These are phyloP conservation scores for Colletotrichum echinochloae DNA, from an alignment of 2,329 filamentous ascomycete genomes.

Conservation along the genomic window DNA sequence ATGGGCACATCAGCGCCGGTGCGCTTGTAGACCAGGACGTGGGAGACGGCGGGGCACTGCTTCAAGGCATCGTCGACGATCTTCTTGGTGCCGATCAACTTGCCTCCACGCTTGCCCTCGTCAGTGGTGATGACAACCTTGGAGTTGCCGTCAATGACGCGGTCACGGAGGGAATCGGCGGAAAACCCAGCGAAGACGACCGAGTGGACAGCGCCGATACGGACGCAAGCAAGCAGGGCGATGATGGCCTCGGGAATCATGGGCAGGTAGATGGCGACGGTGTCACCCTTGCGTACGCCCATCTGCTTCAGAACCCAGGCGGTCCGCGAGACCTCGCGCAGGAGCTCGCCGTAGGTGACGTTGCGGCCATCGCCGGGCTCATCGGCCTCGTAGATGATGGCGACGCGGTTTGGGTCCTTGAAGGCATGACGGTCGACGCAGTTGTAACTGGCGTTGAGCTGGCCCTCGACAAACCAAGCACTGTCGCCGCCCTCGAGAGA, in stretches of 20 bases:
- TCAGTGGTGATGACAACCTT: slow-evolving; percentile 97
- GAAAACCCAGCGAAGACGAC: slow-evolving; percentile 99
- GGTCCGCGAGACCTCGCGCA: slow-evolving; percentile 89
- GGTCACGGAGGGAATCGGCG: slow-evolving; percentile 93
- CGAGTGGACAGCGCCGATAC: slow-evolving; percentile 96
- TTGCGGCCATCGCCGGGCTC: slow-evolving; percentile 88
- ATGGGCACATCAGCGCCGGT: slow-evolving; percentile 93
- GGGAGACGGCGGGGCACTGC: slow-evolving; percentile 89
- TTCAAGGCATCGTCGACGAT: slow-evolving; percentile 98
- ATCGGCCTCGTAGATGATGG: slow-evolving; percentile 99
- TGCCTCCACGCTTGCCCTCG: slow-evolving; percentile 97
- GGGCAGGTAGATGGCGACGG: slow-evolving; percentile 95
- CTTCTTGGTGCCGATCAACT: slow-evolving; percentile 97
- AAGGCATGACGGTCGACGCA: slow-evolving; percentile 97
- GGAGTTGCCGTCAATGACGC: slow-evolving; percentile 89
- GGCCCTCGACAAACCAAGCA: slow-evolving; percentile 95
- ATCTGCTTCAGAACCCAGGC: slow-evolving; percentile 93
- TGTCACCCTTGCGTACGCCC: slow-evolving; percentile 97
- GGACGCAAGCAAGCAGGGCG: slow-evolving; percentile 88
- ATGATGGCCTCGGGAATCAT: slow-evolving; percentile 98
- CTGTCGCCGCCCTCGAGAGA: slow-evolving; percentile 83
- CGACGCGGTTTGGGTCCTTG: slow-evolving; percentile 90
- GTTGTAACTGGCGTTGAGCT: slow-evolving; percentile 96
- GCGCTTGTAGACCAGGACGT: slow-evolving; percentile 93
- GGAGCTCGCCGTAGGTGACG: slow-evolving; percentile 92